Percentiles rank a stretch among this genome's conserved stretches.
phyloP scores from a whole-genome alignment of 2,329 filamentous ascomycete genomes.

The Samsoniella hepiali region DNA sequence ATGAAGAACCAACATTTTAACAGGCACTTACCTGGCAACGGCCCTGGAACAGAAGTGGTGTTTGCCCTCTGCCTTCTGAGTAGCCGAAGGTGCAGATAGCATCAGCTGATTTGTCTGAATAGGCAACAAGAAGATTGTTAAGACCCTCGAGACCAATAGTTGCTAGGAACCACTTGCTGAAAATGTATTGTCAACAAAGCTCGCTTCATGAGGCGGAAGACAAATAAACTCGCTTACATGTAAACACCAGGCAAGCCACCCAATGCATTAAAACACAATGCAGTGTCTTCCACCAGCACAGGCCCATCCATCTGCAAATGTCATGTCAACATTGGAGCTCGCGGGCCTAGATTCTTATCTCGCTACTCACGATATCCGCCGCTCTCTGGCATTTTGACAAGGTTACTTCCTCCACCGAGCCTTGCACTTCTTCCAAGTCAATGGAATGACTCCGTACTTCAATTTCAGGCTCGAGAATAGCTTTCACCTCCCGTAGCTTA shows the following conservation, averaged over 20 bases:
- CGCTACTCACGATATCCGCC: slow-evolving; percentile 60
- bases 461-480: slow-evolving; percentile 75
- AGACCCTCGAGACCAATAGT: slow-evolving; percentile 78
- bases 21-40: slow-evolving; percentile 65
- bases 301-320: slow-evolving; percentile 70
- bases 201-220: neutral
- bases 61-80: slow-evolving; percentile 76
- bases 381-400: slow-evolving; percentile 81
- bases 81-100: slow-evolving; percentile 97
- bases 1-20: neutral
- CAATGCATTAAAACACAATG: slow-evolving; percentile 86
- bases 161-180: slow-evolving; percentile 90
- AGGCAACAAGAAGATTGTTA: slow-evolving; percentile 85
- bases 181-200: slow-evolving; percentile 15
- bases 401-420: slow-evolving; percentile 87
- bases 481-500: slow-evolving; percentile 85
- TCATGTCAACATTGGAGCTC: neutral
- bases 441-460: slow-evolving; percentile 70
- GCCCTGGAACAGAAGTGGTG: slow-evolving; percentile 88
- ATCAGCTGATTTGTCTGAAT: slow-evolving; percentile 85
- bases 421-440: slow-evolving; percentile 87
- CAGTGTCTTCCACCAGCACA: slow-evolving; percentile 93
- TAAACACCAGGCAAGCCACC: slow-evolving; percentile 92
- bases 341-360: neutral
- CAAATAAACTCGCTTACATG: slow-evolving; percentile 61